Evolutionary conservation across 768 basidiomycete species (phyloP), one percentile per base, ranked within the genome.

Genomic region (Mycena polygramma): DNA sequence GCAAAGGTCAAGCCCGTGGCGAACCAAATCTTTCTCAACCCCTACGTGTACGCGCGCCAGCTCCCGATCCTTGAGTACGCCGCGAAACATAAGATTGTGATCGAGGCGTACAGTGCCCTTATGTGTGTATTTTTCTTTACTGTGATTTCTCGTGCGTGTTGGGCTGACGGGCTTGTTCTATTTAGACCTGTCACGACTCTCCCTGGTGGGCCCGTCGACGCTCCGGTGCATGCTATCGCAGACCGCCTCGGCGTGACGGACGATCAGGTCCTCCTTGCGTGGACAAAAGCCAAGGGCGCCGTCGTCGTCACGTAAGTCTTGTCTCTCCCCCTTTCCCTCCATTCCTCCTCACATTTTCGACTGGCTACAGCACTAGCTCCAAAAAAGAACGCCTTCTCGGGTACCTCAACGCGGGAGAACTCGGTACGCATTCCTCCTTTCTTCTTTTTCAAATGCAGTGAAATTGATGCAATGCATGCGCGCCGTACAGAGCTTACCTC

Each of bases 181-280:
- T 74, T n/a, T 55, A 89, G 90, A 10, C 88, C 92, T 0, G 85
- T 93, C 48, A 92, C 90, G 6, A 80, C 73, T 24, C 83, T 81
- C 59, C 88, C 90, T 7, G 90, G 88, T 10, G 92, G 93, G 0
- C 88, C 92, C 0, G 87, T 94, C 1, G 91, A 93, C 75, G 78
- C 77, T 8, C 84, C 87, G 2, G 78, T 94, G 11, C 74, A 82
- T 17, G 83, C 83, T 20, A 87, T 88, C 15, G 91, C 91, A 0
- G 79, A 82, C 46, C 82, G 88, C 15, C 79, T 90, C 8, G 84
- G 86, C 10, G 87, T 87, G n/a, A 87, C 87, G 4, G 83, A 89
- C 0, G 87, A 86, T 2, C 93, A 94, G 73, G 88, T 93, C 43
- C 80, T 94, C 30, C 86, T 94, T 58, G 80, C 86, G 1, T 94